Conservation (phyloP, 257 asterid genomes). For the Jasminum sambac region DNA sequence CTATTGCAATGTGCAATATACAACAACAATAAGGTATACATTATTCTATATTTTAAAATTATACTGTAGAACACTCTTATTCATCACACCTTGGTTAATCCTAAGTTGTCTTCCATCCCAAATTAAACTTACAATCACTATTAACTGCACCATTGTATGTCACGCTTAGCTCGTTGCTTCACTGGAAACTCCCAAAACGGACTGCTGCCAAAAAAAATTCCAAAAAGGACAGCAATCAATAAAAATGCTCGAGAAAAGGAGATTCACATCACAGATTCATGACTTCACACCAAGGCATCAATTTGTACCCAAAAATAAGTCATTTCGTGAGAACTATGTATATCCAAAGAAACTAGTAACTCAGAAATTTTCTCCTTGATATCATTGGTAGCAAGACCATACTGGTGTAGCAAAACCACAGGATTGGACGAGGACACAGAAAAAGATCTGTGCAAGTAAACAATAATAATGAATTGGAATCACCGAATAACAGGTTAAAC, state of each 20-base stretch:
- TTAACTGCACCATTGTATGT: slow-evolving; percentile 8
- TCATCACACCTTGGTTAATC: slow-evolving; percentile 24
- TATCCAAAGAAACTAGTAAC: no score
- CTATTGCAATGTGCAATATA: slow-evolving; percentile 19
- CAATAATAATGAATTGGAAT: no score
- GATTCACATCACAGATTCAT: background rate
- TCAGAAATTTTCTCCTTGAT: no score
- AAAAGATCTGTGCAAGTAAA: no score
- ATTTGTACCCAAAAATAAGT: background rate
- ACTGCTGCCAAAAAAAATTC: slow-evolving; percentile 47
- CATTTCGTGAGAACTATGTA: background rate
- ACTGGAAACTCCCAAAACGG: slow-evolving; percentile 54
- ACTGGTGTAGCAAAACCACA: no score
- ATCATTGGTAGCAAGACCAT: no score
- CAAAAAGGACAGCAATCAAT: background rate
- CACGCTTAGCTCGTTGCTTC: slow-evolving; percentile 30
- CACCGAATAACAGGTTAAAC: background rate
- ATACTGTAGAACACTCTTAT: slow-evolving; percentile 25
- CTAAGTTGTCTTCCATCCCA: slow-evolving; percentile 16
- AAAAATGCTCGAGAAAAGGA: no score
- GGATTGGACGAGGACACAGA: no score
- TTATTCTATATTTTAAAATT: slow-evolving; percentile 11
- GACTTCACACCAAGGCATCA: no score
- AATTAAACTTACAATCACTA: slow-evolving; percentile 10
- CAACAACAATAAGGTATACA: slow-evolving; percentile 28